Evolutionary conservation across 768 basidiomycete genomes (phyloP).

Genomic region (Solioccasus polychromus): DNA sequence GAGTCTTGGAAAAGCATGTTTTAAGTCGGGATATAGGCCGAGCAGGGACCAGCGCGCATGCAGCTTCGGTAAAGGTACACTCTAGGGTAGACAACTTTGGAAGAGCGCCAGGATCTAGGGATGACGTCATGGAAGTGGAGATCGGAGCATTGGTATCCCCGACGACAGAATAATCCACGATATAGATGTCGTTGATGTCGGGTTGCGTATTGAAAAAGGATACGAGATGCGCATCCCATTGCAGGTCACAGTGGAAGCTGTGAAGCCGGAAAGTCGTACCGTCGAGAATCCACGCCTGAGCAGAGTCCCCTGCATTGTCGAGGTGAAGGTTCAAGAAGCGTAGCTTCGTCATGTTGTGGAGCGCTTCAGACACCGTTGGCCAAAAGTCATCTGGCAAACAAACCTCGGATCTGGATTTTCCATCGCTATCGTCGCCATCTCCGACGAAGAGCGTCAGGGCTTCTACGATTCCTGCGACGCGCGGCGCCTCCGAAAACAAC

Average conservation of each 20-base stretch:
- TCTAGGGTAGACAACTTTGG: conserved; percentile 53
- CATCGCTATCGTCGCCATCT: conserved; percentile 19
- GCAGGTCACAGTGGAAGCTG: conserved; percentile 62
- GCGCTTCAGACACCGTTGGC: conserved; percentile 46
- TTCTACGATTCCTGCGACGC: conserved; percentile 51
- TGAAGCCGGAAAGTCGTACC: conserved; percentile 52
- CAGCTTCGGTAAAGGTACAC: conserved; percentile 69
- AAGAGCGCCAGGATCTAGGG: conserved; percentile 35
- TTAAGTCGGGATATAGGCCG: conserved; percentile 63
- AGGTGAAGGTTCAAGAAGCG: conserved; percentile 52
- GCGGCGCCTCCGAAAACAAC: conserved; percentile 43
- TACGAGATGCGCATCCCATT: conserved; percentile 58
- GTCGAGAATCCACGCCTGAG: conserved; percentile 37
- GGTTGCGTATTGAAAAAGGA: conserved; percentile 28
- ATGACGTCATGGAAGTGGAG: conserved; percentile 16
- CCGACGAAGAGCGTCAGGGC: conserved; percentile 48
- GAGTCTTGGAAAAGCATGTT: conserved; percentile 63
- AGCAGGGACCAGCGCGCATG: conserved; percentile 50
- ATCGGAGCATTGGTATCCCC: conserved; percentile 7
- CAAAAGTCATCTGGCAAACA: conserved; percentile 43
- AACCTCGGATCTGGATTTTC: background rate
- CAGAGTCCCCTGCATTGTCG: conserved; percentile 22
- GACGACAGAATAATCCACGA: conserved; percentile 33
- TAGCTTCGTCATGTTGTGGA: conserved; percentile 45
- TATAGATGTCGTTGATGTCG: conserved; percentile 29